A percentile compares a stretch with the other conserved stretches of the same genome.
These are phyloP conservation scores for Rhodotorula sp. DNA, from an alignment of 1,284 basidiomycete genomes.

Conservation along the genomic window DNA sequence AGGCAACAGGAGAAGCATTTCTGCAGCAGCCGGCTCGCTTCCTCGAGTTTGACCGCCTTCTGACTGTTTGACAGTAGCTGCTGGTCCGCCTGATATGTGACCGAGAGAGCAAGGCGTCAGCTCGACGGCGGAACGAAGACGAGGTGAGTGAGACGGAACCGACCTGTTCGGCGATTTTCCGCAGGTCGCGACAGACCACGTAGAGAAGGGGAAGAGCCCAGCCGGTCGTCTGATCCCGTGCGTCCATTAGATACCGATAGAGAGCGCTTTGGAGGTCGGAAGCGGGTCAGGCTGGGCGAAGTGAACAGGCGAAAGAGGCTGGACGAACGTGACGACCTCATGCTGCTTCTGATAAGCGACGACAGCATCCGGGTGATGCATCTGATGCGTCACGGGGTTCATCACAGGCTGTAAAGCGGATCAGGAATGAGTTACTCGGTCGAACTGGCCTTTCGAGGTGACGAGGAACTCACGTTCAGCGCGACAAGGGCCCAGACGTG, in stretches of 20 bases:
- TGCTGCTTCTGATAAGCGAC: slow-evolving; percentile 19
- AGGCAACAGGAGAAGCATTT: slow-evolving; percentile 90
- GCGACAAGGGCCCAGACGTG: slow-evolving; percentile 31
- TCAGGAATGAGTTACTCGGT: not conserved
- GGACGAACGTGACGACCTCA: slow-evolving; percentile 18
- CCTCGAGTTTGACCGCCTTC: slow-evolving; percentile 75
- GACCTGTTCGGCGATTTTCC: slow-evolving; percentile 35
- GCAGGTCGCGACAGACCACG: slow-evolving; percentile 39
- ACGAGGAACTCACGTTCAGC: slow-evolving; percentile 10
- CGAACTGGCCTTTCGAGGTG: too few relatives aligned
- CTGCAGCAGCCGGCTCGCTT: slow-evolving; percentile 82
- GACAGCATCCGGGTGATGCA: not conserved
- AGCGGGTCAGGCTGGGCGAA: not conserved
- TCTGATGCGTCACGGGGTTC: not conserved
- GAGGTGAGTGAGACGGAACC: too few relatives aligned
- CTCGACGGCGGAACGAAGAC: too few relatives aligned
- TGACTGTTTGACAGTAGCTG: slow-evolving; percentile 44
- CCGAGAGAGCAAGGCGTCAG: not conserved
- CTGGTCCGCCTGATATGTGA: slow-evolving; percentile 27
- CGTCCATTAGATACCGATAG: slow-evolving; percentile 39
- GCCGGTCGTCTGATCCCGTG: slow-evolving; percentile 24
- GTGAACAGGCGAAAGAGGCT: not conserved
- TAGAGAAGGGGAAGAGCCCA: slow-evolving; percentile 44
- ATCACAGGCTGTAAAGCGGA: not conserved
- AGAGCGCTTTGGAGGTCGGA: slow-evolving; percentile 19